Conservation (phyloP, 2,329 filamentous ascomycete species). For the Nothophoma quercina region DNA sequence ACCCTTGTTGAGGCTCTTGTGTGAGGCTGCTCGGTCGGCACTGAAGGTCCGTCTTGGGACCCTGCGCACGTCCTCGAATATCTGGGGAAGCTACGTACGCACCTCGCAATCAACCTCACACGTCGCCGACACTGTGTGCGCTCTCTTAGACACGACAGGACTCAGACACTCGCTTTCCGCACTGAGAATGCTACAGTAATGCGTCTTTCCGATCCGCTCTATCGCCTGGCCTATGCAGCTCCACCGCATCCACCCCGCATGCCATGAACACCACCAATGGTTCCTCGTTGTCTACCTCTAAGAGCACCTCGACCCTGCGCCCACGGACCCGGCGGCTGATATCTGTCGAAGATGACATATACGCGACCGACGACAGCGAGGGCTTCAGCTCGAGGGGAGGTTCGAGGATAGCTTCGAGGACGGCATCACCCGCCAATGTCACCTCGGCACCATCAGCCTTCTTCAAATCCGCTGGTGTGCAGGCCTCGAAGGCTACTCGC, state of each 20-base stretch:
- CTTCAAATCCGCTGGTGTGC: conserved; percentile 30
- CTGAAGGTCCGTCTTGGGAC: conserved; percentile 11
- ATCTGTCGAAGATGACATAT: conserved; percentile 56
- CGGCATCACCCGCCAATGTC: conserved; percentile 44
- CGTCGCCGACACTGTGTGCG: neutral
- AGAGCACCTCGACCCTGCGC: conserved; percentile 55
- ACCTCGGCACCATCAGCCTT: conserved; percentile 41
- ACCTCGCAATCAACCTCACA: conserved; percentile 13
- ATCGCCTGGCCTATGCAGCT: conserved; percentile 48
- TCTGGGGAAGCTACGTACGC: conserved; percentile 17
- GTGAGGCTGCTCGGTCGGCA: conserved; percentile 15
- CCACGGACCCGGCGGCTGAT: conserved; percentile 58
- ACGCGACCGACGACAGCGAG: conserved; percentile 44
- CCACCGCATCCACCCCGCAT: conserved; percentile 40
- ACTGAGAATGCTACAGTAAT: conserved; percentile 39
- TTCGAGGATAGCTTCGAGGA: conserved; percentile 49
- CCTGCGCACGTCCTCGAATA: conserved; percentile 15
- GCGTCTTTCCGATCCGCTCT: conserved; percentile 15
- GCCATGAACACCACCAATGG: conserved; percentile 53
- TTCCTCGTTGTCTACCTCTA: conserved; percentile 46
- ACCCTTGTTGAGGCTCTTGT: conserved; percentile 3
- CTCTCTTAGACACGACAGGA: neutral
- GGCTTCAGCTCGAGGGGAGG: conserved; percentile 49
- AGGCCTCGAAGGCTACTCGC: conserved; percentile 29
- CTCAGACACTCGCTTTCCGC: conserved; percentile 2